phyloP scores from a whole-genome alignment of 345 rosid genomes.

The Dipteronia sinensis region DNA sequence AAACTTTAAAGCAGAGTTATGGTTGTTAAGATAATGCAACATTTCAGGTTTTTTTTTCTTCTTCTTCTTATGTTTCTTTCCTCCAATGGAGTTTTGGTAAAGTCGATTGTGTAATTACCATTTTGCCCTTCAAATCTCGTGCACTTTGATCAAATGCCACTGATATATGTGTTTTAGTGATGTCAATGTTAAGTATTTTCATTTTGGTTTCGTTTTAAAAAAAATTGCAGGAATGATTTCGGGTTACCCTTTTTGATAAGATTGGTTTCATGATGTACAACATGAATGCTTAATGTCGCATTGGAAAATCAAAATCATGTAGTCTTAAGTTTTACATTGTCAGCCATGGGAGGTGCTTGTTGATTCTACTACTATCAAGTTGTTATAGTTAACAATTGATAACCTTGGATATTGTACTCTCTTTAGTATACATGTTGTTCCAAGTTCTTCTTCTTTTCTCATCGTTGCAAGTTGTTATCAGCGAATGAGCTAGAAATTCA shows the following conservation, averaged over 20 bases:
- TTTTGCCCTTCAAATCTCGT: background rate
- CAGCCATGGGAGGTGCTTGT: background rate
- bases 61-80: background rate
- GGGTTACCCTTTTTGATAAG: background rate
- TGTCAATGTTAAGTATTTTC: background rate
- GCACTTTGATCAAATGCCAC: background rate
- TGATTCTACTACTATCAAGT: too few relatives aligned
- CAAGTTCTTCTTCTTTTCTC: too few relatives aligned
- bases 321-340: too few relatives aligned
- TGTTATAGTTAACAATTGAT: too few relatives aligned
- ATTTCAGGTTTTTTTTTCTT: background rate
- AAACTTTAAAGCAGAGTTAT: background rate
- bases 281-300: background rate
- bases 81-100: slow-evolving; percentile 8
- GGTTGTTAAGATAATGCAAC: background rate
- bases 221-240: background rate
- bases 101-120: background rate
- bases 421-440: too few relatives aligned
- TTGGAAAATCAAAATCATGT: background rate
- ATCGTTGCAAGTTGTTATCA: too few relatives aligned
- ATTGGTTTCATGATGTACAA: background rate
- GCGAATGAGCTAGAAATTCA: too few relatives aligned
- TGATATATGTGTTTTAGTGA: background rate
- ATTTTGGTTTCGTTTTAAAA: background rate
- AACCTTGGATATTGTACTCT: too few relatives aligned